Evolutionary conservation across 2,329 filamentous ascomycete genomes (phyloP), one percentile per base, ranked within the genome.

Genomic region (Penicillium sp.): DNA sequence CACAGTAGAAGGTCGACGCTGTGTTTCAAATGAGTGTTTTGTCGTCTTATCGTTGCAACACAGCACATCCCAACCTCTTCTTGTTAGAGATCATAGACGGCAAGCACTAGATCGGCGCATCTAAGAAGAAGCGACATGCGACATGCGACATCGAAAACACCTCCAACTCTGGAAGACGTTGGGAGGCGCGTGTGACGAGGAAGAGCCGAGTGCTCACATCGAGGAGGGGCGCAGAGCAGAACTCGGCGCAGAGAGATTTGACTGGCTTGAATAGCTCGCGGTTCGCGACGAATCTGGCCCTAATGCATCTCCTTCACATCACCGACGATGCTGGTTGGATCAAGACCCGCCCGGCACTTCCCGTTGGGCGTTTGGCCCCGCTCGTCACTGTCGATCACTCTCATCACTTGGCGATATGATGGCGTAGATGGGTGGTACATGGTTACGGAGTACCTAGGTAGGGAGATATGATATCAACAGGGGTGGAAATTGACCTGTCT

Each of bases 251-350:
- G 41, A 25, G 27, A 16, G 26, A 35, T 29, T 16, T 43, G 41
- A 51, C 34, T 48, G 48, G 48, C 36, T 9, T 43, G 22, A 4
- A 22, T 16, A 44, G 32, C 29, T 46, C 37, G 33, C 37, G 40
- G 39, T 50, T 53, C 42, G 41, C 39, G 25, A 29, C 25, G 34
- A 36, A 22, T 29, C 27, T 29, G 35, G 20, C 40, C 36, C 51
- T 51, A 54, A 46, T 54, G 50, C 51, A 54, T 42, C 44, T 42
- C 17, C 39, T 54, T 54, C 51, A 52, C 51, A 46, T 46, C 22
- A 32, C 29, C 14, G 12, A 15, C 29, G 6, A 17, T 18, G 35
- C 37, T 54, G 47, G 45, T 54, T 54, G 51, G 51, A n/a, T 20
- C 30, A 26, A 17, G 32, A 43, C 44, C 45, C 47, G 45, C 51